A percentile compares a stretch with the other conserved stretches of the same genome.
phyloP scores from a whole-genome alignment of 75 land plant genomes.

The Ceratopteris richardii region DNA sequence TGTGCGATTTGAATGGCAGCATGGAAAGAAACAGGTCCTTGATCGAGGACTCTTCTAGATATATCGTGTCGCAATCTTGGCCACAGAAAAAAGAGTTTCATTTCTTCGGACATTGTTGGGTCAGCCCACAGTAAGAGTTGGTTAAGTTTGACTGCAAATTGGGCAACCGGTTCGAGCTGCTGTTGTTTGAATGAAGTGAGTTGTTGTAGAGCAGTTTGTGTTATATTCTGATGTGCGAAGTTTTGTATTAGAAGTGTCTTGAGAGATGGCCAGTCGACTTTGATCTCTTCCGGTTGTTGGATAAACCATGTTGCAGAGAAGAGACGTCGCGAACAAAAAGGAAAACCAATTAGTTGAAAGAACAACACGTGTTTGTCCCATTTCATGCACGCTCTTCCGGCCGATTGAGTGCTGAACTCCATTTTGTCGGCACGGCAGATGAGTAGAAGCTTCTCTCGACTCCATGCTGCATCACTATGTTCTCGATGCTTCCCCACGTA shows the following conservation, averaged over 20 bases:
- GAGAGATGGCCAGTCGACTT: background rate
- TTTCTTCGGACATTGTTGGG: conserved; percentile 1
- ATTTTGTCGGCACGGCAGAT: too few relatives aligned
- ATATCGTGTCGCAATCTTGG: background rate
- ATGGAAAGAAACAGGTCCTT: conserved; percentile 4
- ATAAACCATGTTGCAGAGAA: conserved; percentile 2
- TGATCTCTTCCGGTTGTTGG: background rate
- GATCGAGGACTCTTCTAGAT: background rate
- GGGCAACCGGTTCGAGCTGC: background rate
- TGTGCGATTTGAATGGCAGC: conserved; percentile 6
- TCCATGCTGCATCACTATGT: too few relatives aligned
- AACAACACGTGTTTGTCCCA: too few relatives aligned
- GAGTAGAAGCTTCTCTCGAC: too few relatives aligned
- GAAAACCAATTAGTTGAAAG: too few relatives aligned
- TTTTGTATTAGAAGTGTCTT: background rate
- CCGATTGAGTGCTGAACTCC: too few relatives aligned
- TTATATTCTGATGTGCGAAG: conserved; percentile 3
- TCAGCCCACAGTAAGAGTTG: background rate
- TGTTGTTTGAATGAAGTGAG: background rate
- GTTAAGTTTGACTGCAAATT: conserved; percentile 4
- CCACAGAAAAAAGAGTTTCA: conserved; percentile 9
- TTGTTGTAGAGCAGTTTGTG: background rate
- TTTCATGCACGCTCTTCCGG: too few relatives aligned
- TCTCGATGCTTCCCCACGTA: too few relatives aligned
- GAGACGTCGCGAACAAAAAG: too few relatives aligned